Evolutionary conservation across 345 rosid genomes (phyloP), one percentile per base, ranked within the genome.

Genomic region (Cardamine chenopodiifolia): DNA sequence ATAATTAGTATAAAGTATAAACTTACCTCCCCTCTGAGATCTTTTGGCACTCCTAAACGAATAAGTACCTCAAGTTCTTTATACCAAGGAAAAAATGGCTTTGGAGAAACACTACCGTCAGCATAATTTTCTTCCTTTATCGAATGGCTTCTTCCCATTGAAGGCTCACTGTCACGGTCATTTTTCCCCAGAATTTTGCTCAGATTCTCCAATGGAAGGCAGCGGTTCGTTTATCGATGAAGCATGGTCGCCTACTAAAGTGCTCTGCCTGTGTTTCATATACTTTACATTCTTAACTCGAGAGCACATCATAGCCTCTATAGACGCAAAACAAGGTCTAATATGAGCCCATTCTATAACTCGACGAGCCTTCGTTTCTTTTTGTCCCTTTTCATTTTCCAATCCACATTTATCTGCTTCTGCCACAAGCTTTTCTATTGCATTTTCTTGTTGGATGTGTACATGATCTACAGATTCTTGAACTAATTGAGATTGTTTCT

Each of bases 41-140:
- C 92, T 83, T 85, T 92, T 65, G 99, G 97, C 32, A 95, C 88
- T 76, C 99, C 99, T 73, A 93, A 92, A 78, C 74, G 92, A 78
- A 95, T 97, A 78, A 95, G 97, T 80, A 83, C 82, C 81, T 89
- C 93, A 63, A 95, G 85, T 79, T 95, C 97, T 74, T 88, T 85
- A 76, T 82, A 87, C 93, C 93, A 92, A 32, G 87, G 85, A 75
- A 80, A 82, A 62, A 72, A 74, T n/a, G 81, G 73, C 60, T 83
- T 83, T 64, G 82, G 78, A 66, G 86, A 76, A 45, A 69, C 66
- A 44, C 49, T 78, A 56, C 70, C 54, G 1, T 66, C 68, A 31
- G 18, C 73, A 57, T 37, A 67, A 32, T 66, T 77, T 57, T 81
- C 77, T 72, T 74, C 81, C 31, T 39, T 65, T 59, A 5, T 61